These are phyloP conservation scores for Cephaloascus albidus DNA, from an alignment of 805 yeast species.

Conservation along the genomic window DNA sequence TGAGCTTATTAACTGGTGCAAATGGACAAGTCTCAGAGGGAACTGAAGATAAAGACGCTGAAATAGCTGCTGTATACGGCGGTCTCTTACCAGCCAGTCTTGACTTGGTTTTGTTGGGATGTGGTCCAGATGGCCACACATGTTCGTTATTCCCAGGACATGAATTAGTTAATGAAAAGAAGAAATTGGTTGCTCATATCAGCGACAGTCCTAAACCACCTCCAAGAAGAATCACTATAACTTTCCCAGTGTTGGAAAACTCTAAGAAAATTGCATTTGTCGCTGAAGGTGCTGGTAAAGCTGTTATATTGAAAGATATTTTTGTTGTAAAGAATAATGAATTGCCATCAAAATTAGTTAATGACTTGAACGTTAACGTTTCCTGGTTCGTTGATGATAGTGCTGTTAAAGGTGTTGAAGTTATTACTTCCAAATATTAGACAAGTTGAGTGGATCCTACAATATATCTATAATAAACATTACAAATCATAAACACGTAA, in stretches of 20 bases:
- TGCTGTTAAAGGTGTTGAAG: conserved; percentile 59
- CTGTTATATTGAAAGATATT: conserved; percentile 59
- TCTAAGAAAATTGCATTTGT: conserved; percentile 62
- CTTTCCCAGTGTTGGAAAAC: conserved; percentile 61
- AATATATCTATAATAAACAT: too few species aligned
- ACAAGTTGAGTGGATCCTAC: too few species aligned
- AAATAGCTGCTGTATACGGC: conserved; percentile 59
- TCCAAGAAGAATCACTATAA: conserved; percentile 81
- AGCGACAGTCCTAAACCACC: conserved; percentile 92
- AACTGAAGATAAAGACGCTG: conserved; percentile 30
- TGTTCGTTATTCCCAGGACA: conserved; percentile 91
- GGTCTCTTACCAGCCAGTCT: conserved; percentile 41
- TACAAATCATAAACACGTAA: too few species aligned
- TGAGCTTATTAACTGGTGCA: conserved; percentile 43
- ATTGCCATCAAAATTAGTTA: conserved; percentile 73
- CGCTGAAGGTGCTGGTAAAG: conserved; percentile 85
- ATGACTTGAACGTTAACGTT: conserved; percentile 46
- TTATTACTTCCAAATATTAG: conserved; percentile 27
- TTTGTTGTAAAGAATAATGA: conserved; percentile 40
- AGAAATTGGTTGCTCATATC: conserved; percentile 49
- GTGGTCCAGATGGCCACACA: conserved; percentile 96
- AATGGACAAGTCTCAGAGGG: conserved; percentile 34
- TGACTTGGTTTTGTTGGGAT: conserved; percentile 73
- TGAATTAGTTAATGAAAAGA: conserved; percentile 44
- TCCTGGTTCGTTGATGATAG: conserved; percentile 77